Percentiles rank a stretch among this genome's conserved stretches.
These are phyloP conservation scores for Ogataea methanolica DNA, from an alignment of 805 yeast genomes.

Conservation along the genomic window DNA sequence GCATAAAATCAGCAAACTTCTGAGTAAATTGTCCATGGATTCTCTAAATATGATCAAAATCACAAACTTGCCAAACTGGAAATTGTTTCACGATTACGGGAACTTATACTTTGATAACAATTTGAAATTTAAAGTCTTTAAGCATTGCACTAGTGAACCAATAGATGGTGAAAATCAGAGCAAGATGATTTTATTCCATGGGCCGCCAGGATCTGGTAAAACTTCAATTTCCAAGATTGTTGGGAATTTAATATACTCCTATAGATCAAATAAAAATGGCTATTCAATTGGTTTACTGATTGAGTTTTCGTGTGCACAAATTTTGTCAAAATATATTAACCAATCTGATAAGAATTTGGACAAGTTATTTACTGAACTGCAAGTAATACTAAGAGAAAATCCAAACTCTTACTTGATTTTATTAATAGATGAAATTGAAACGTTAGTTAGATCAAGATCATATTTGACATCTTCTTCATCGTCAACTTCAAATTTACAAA, in stretches of 20 bases:
- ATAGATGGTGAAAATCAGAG: not conserved
- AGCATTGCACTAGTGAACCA: conserved; percentile 1
- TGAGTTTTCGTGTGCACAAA: conserved; percentile 38
- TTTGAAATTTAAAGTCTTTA: conserved; percentile 6
- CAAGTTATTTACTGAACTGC: conserved; percentile 32
- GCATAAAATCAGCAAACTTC: not conserved
- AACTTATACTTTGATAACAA: conserved; percentile 3
- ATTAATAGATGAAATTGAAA: conserved; percentile 44
- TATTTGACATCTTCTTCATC: conserved; percentile 32
- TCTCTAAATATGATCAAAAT: conserved; percentile 5
- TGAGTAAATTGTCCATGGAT: not conserved
- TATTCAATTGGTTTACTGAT: conserved; percentile 28
- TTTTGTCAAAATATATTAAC: conserved; percentile 44
- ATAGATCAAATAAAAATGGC: not conserved
- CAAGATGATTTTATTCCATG: conserved; percentile 31
- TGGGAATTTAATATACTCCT: conserved; percentile 18
- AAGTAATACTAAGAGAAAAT: conserved; percentile 13
- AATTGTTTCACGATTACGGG: conserved; percentile 6
- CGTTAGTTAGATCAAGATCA: conserved; percentile 38
- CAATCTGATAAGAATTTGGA: conserved; percentile 41
- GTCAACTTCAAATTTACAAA: conserved; percentile 33
- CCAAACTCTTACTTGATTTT: conserved; percentile 27
- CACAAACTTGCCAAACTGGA: conserved; percentile 4
- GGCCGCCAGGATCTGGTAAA: conserved; percentile 47
- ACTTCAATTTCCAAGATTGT: conserved; percentile 38